Percentiles rank a stretch among this genome's conserved stretches.
phyloP scores from a whole-genome alignment of 148 eudicot genomes.

The Persicaria tinctoria region DNA sequence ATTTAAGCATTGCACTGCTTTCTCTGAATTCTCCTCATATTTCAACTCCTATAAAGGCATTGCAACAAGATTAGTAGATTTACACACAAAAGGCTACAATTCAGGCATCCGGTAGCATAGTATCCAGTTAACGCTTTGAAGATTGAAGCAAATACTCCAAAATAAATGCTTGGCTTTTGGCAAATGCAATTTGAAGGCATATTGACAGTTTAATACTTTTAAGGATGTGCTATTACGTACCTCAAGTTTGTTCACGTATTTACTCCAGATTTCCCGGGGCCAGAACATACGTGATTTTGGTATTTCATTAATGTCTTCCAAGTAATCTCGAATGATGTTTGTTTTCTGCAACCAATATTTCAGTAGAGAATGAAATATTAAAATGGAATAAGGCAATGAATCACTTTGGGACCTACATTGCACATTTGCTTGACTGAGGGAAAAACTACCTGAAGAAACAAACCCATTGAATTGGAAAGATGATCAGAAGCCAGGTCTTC shows the following conservation, averaged over 20 bases:
- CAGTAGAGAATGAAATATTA: constrained; percentile 13
- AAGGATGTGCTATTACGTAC: constrained; percentile 21
- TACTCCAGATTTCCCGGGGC: constrained; percentile 93
- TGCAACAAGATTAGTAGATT: constrained; percentile 1
- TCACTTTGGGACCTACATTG: background rate
- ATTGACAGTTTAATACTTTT: background rate
- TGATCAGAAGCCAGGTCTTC: constrained; percentile 64
- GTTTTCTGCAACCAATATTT: constrained; percentile 55
- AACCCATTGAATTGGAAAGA: constrained; percentile 90
- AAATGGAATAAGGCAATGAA: background rate
- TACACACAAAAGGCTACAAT: constrained; percentile 3
- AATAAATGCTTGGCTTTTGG: background rate
- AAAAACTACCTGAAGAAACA: constrained; percentile 84
- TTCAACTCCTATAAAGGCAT: constrained; percentile 63
- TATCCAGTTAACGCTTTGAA: background rate
- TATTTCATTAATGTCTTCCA: constrained; percentile 92
- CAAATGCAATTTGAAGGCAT: background rate
- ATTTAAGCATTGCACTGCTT: constrained; percentile 87
- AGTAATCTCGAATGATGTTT: constrained; percentile 84
- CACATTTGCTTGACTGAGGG: background rate
- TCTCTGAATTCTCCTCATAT: constrained; percentile 67
- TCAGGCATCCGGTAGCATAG: background rate
- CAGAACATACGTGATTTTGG: constrained; percentile 97
- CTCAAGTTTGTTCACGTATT: constrained; percentile 90
- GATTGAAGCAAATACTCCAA: background rate